Base-by-base conservation (phyloP, 305 asterid species). In the Fraxinus baroniana region DNA sequence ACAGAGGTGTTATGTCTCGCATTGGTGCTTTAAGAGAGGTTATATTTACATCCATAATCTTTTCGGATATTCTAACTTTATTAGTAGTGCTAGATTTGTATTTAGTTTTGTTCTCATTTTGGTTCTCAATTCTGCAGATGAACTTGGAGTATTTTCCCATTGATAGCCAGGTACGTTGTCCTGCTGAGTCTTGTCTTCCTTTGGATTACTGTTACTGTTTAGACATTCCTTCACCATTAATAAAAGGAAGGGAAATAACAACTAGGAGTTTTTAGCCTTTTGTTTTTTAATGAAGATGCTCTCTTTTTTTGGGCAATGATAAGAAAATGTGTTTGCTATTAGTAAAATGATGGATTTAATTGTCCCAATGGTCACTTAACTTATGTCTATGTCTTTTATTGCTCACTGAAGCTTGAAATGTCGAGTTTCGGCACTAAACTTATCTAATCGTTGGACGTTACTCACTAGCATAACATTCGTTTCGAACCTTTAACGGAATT, bases 21-120 rank as follows among this genome's bases (percentile, higher is more conserved):
- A 91, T 97, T 82, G 97, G 99, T 86, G 98, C 97, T 85, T 87
- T 97, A 81, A 93, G 97, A 91, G 99, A 97, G 98, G 99, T 97
- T 84, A 76, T 81, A 24, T 22, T 80, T 37, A 55, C 70, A 32
- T 55, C 70, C 76, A 60, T 22, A 71, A 22, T 76, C 39, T 81
- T 55, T 66, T 77, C 15, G 79, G 73, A 80, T 83, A 55, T 26
- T 39, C 83, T n/a, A 62, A 81, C 84, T 77, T 80, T 82, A 73
- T 86, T 79, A 79, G 3, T 62, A 72, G 44, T 85, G 4, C 41
- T 41, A 60, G 74, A 49, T 62, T 60, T 80, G 10, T 49, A 49
- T 15, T 15, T 15, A 15, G n/a, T 66, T 39, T 75, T 32, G 30
- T 82, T 76, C 84, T 89, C 37, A 86, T 83, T 37, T 76, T 81